Percentiles rank a stretch among this genome's conserved stretches.
phyloP scores from a whole-genome alignment of 768 basidiomycete species.

The Kwoniella dejecticola region DNA sequence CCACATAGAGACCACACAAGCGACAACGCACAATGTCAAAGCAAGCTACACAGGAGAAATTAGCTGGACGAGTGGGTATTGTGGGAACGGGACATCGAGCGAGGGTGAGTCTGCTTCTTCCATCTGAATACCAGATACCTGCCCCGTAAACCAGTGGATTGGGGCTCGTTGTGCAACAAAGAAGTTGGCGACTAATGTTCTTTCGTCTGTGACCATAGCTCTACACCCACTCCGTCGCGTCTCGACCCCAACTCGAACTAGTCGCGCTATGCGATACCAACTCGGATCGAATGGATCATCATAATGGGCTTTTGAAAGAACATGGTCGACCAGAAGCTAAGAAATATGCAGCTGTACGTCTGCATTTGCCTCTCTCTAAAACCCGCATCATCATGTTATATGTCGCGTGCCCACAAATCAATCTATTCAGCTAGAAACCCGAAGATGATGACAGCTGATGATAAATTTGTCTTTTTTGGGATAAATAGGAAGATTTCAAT shows the following conservation, averaged over 20 bases:
- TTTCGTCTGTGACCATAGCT: too few species aligned
- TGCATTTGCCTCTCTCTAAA: conserved; percentile 13
- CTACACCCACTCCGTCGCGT: conserved; percentile 61
- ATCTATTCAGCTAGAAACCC: too few species aligned
- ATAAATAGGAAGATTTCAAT: conserved; percentile 57
- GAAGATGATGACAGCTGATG: conserved; percentile 53
- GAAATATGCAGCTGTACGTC: conserved; percentile 37
- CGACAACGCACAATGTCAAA: not conserved
- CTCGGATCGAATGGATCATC: conserved; percentile 59
- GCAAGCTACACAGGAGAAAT: not conserved
- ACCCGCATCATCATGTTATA: too few species aligned
- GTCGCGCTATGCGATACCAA: conserved; percentile 62
- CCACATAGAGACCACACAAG: too few species aligned
- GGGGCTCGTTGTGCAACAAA: too few species aligned
- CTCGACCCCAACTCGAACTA: conserved; percentile 57
- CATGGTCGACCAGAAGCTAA: conserved; percentile 55
- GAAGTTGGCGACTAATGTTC: too few species aligned
- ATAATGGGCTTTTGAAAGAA: conserved; percentile 58
- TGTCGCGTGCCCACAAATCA: too few species aligned
- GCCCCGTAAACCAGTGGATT: too few species aligned
- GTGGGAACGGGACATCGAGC: conserved; percentile 47
- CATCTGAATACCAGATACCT: not conserved
- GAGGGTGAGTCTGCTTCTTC: conserved; percentile 27
- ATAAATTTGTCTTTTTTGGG: conserved; percentile 22
- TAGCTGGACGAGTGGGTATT: conserved; percentile 31